phyloP scores from a whole-genome alignment of 2,329 filamentous ascomycete genomes.

The Aspergillus melleus region DNA sequence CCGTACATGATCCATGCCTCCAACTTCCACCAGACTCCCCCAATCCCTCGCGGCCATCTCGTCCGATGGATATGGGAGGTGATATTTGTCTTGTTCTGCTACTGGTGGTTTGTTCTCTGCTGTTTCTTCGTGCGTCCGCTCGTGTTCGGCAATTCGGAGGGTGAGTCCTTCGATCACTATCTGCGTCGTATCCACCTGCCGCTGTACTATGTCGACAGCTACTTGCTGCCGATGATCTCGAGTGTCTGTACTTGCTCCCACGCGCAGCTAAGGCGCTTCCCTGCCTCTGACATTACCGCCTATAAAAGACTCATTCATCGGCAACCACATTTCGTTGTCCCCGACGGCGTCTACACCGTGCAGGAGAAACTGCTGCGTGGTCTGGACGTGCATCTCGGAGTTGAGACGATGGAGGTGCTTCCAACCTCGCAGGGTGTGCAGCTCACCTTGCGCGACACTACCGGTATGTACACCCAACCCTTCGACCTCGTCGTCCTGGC shows the following conservation, averaged over 20 bases:
- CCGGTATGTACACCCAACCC: slow-evolving; percentile 14
- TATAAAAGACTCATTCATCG: slow-evolving; percentile 21
- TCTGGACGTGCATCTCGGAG: slow-evolving; percentile 14
- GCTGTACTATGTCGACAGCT: slow-evolving; percentile 48
- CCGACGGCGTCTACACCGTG: slow-evolving; percentile 19
- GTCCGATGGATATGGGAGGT: slow-evolving; percentile 45
- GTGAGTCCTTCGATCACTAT: slow-evolving; percentile 53
- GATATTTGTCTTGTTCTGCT: slow-evolving; percentile 49
- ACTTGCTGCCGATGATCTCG: slow-evolving; percentile 52
- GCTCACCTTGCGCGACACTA: slow-evolving; percentile 5
- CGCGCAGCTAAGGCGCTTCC: slow-evolving; percentile 19
- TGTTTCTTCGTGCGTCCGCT: slow-evolving; percentile 50
- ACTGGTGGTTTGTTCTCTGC: slow-evolving; percentile 56
- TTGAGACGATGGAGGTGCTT: slow-evolving; percentile 9
- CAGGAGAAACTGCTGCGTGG: slow-evolving; percentile 16
- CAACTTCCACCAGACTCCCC: slow-evolving; percentile 52
- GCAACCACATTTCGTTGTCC: slow-evolving; percentile 21
- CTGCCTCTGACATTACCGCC: slow-evolving; percentile 20
- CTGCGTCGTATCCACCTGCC: slow-evolving; percentile 53
- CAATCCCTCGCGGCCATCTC: slow-evolving; percentile 19
- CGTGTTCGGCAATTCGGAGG: slow-evolving; percentile 11
- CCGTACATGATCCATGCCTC: slow-evolving; percentile 57
- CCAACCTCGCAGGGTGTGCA: slow-evolving; percentile 5
- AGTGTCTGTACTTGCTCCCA: slow-evolving; percentile 26
- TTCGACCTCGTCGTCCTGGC: slow-evolving; percentile 50